phyloP scores from a whole-genome alignment of 305 asterid species.

The Solanum hybrid region DNA sequence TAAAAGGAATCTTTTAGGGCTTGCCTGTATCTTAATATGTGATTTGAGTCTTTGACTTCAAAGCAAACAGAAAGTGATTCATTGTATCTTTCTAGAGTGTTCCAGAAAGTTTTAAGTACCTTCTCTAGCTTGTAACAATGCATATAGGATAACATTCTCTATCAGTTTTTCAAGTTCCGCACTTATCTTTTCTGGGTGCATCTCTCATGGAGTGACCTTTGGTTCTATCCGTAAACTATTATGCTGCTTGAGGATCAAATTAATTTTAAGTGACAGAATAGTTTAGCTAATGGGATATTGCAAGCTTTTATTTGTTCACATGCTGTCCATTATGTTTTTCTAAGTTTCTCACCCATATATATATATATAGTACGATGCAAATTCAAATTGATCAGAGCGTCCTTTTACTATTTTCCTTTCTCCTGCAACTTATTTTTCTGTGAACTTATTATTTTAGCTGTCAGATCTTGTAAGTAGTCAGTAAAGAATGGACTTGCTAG shows the following conservation, averaged over 20 bases:
- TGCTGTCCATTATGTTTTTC: neutral
- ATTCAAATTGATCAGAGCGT: neutral
- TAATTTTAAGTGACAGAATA: neutral
- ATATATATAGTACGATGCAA: neutral
- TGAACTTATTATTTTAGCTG: neutral
- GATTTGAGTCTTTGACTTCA: too few relatives aligned
- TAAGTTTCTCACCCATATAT: neutral
- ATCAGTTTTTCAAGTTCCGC: too few relatives aligned
- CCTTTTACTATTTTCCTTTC: neutral
- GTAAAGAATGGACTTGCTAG: neutral
- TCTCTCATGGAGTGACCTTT: too few relatives aligned
- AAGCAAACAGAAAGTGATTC: neutral
- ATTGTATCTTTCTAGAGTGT: neutral
- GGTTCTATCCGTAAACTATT: neutral
- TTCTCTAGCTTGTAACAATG: neutral
- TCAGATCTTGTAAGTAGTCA: neutral
- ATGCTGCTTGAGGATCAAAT: neutral
- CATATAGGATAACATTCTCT: neutral
- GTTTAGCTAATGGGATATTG: neutral
- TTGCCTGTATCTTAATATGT: too few relatives aligned
- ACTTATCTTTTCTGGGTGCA: too few relatives aligned
- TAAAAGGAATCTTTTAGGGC: neutral
- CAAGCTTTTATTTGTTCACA: neutral
- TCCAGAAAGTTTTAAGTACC: neutral
- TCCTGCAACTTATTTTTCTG: neutral